Percentiles rank a stretch among this genome's conserved stretches.
phyloP scores from a whole-genome alignment of 805 yeast species.

The Saturnispora sanitii region DNA sequence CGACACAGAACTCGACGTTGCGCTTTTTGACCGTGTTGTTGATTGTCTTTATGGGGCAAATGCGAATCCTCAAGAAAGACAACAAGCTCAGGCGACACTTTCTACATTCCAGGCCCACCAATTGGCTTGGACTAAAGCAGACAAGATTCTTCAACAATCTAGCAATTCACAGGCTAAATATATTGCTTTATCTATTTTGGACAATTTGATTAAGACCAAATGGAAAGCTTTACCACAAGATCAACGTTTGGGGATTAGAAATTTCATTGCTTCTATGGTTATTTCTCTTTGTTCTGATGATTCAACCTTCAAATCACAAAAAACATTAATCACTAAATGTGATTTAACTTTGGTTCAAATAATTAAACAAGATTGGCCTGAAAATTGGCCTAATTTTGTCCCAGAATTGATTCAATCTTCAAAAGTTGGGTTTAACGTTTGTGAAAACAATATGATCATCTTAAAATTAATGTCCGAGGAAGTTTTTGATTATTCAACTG shows the following conservation, averaged over 20 bases:
- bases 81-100: constrained; percentile 59
- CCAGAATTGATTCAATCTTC: constrained; percentile 86
- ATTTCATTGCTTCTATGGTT: constrained; percentile 89
- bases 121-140: constrained; percentile 93
- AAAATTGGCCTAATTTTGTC: constrained; percentile 93
- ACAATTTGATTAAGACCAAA: constrained; percentile 78
- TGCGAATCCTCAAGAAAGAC: constrained; percentile 37
- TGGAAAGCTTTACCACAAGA: constrained; percentile 90
- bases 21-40: constrained; percentile 72
- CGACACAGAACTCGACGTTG: constrained; percentile 71
- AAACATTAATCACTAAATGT: constrained; percentile 82
- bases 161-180: constrained; percentile 81
- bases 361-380: constrained; percentile 98
- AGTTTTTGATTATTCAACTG: constrained; percentile 91
- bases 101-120: constrained; percentile 87
- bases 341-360: constrained; percentile 90
- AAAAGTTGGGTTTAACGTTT: constrained; percentile 78
- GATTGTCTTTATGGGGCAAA: constrained; percentile 81
- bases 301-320: constrained; percentile 54
- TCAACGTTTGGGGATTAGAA: constrained; percentile 87
- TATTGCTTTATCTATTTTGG: constrained; percentile 83
- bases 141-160: constrained; percentile 72
- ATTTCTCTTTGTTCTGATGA: constrained; percentile 85
- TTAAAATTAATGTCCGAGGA: constrained; percentile 86
- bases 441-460: constrained; percentile 95